These are phyloP conservation scores for Tetrapisispora arboricola DNA, from an alignment of 805 yeast genomes.

Conservation along the genomic window DNA sequence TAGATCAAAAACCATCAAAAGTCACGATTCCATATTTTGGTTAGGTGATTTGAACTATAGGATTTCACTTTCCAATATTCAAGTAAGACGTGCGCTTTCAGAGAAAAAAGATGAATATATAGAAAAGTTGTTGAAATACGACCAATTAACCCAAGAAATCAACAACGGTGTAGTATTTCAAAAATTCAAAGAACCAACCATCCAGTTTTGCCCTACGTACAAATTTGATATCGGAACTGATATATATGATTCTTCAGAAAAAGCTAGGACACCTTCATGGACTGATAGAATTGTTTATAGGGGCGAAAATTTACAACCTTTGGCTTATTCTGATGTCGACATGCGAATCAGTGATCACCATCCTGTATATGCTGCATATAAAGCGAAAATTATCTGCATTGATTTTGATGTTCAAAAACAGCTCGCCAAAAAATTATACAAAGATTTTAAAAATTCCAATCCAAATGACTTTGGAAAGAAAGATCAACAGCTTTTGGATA, in stretches of 20 bases:
- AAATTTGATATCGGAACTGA: constrained; percentile 81
- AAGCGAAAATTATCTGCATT: constrained; percentile 53
- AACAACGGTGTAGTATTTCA: constrained; percentile 60
- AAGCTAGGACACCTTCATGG: constrained; percentile 92
- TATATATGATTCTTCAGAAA: constrained; percentile 79
- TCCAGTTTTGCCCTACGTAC: constrained; percentile 81
- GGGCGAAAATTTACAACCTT: constrained; percentile 48
- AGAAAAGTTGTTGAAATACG: constrained; percentile 47
- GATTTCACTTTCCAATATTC: constrained; percentile 59
- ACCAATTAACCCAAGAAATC: constrained; percentile 74
- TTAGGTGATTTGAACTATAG: constrained; percentile 91
- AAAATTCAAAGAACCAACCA: constrained; percentile 64
- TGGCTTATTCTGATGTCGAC: constrained; percentile 59
- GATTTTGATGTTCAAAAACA: constrained; percentile 53
- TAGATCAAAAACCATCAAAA: constrained; percentile 62
- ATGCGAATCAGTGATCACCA: constrained; percentile 76
- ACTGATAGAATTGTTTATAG: constrained; percentile 76
- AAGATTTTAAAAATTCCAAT: constrained; percentile 37
- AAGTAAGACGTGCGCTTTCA: constrained; percentile 49
- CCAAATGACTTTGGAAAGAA: constrained; percentile 15
- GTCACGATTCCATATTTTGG: constrained; percentile 87
- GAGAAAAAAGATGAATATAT: constrained; percentile 31
- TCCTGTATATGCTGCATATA: constrained; percentile 80
- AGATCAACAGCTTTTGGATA: background rate
- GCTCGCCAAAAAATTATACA: constrained; percentile 51